Evolutionary conservation across 2,329 filamentous ascomycete species (phyloP).

Genomic region (Fragosphaeria purpurea): DNA sequence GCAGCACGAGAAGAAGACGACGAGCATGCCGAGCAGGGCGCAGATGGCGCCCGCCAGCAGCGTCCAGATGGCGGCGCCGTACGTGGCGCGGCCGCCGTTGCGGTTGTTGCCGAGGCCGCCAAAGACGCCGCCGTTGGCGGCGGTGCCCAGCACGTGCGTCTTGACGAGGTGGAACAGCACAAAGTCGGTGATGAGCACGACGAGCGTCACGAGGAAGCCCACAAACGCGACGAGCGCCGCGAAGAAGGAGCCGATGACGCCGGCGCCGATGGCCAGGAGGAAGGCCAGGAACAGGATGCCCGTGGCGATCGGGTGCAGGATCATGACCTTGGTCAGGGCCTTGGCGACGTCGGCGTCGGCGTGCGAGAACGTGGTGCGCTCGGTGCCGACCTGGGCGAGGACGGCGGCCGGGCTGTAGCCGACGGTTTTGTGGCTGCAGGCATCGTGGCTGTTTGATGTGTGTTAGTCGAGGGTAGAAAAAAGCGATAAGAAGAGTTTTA

Average conservation of each 20-base stretch:
- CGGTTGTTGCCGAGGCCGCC: no score
- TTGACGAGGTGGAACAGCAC: constrained; percentile 45
- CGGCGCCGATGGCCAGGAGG: constrained; percentile 41
- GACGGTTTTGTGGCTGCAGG: constrained; percentile 37
- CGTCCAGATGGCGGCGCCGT: constrained; percentile 48
- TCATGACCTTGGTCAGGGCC: constrained; percentile 46
- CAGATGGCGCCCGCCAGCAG: constrained; percentile 45
- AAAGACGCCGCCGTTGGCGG: constrained; percentile 3
- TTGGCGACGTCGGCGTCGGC: constrained; percentile 25
- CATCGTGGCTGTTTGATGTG: constrained; percentile 16
- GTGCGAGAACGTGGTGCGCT: constrained; percentile 33
- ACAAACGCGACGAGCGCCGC: constrained; percentile 39
- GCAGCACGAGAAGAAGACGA: constrained; percentile 55
- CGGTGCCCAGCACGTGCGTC: constrained; percentile 37
- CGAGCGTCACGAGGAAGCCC: constrained; percentile 37
- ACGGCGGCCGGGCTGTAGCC: constrained; percentile 46
- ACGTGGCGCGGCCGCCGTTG: constrained; percentile 33
- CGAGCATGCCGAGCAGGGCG: constrained; percentile 42
- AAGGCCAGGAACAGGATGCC: constrained; percentile 50
- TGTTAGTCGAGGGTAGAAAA: neutral
- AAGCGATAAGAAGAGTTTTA: no score
- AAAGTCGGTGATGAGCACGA: constrained; percentile 47
- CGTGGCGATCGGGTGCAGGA: constrained; percentile 52
- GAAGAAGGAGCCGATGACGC: constrained; percentile 40
- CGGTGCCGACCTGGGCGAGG: constrained; percentile 23